Base-by-base conservation (phyloP, 345 rosid genomes). In the Garcia nutans region DNA sequence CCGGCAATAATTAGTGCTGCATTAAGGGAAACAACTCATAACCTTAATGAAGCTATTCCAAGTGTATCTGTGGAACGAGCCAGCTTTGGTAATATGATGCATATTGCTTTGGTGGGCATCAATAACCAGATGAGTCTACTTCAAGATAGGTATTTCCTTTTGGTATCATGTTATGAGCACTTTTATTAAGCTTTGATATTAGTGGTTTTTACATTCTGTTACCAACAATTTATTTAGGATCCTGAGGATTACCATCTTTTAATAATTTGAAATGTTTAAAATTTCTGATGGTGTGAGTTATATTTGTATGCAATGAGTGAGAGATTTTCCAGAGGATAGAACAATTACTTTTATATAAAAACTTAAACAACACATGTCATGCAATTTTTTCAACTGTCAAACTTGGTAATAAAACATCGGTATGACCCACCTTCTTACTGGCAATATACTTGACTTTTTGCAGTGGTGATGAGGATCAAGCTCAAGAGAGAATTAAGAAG, bases 391-490 rank as follows among this genome's bases (percentile, higher is more conserved):
- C 64, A n/a, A 59, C 12, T 57, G 42, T 68, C 65, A 76, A 64
- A 57, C 41, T 74, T 52, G 55, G 37, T 61, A 60, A 61, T 42
- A 15, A 19, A 12, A 45, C 24, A 37, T 63, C 57, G 44, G 44
- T 58, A 52, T 63, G 47, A 47, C 15, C 33, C 49, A 15, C 70
- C 70, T 84, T 77, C 68, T 73, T 52, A 81, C 61, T 66, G 45
- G 65, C 73, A 52, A 64, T 71, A 2, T 55, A 49, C 75, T 80
- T 66, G 77, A 69, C 42, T 65, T 33, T 77, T 86, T 88, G 76
- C 93, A 96, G 99, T 85, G 99, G 98, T 22, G 98, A 96, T 77
- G 99, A 93, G 86, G 98, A 96, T 87, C 99, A 96, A 88, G 99
- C 99, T 78, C 99, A 92, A 85, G 98, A 96, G 84, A 92, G 99